phyloP scores from a whole-genome alignment of 108 stramenopile genomes.

The Schizochytrium sp. region DNA sequence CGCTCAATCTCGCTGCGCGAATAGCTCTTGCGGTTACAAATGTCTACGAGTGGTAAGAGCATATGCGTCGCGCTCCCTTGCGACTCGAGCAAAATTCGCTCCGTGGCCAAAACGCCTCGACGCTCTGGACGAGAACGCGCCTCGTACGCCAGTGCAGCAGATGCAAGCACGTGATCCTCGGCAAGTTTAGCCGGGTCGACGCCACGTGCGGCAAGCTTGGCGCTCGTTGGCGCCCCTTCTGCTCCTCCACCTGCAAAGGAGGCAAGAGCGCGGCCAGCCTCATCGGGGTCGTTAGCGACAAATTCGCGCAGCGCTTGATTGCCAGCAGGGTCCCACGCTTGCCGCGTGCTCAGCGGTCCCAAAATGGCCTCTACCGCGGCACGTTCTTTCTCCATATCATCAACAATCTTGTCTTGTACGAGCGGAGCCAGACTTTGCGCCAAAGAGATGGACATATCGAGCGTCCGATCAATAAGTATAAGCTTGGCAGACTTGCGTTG shows the following conservation, averaged over 20 bases:
- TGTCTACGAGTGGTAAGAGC: neutral
- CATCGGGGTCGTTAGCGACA: neutral
- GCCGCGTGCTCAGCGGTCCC: neutral
- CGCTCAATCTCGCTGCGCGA: neutral
- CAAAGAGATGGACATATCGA: neutral
- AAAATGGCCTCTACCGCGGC: neutral
- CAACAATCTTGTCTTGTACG: neutral
- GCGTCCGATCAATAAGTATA: neutral
- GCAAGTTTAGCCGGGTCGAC: neutral
- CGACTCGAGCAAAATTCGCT: neutral
- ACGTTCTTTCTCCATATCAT: neutral
- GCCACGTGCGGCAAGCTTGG: neutral
- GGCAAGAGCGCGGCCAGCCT: neutral
- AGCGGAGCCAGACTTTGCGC: neutral
- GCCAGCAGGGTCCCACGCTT: neutral
- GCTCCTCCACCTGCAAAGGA: neutral
- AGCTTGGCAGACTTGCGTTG: neutral
- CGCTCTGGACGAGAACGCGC: neutral
- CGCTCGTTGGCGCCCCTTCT: neutral
- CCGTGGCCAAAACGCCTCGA: neutral
- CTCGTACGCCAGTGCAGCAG: neutral
- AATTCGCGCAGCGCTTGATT: neutral
- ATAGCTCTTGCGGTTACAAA: neutral
- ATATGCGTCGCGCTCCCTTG: neutral
- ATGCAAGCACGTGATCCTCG: neutral